Evolutionary conservation across 2,329 filamentous ascomycete species (phyloP).

Genomic region (Juglanconis oblonga): DNA sequence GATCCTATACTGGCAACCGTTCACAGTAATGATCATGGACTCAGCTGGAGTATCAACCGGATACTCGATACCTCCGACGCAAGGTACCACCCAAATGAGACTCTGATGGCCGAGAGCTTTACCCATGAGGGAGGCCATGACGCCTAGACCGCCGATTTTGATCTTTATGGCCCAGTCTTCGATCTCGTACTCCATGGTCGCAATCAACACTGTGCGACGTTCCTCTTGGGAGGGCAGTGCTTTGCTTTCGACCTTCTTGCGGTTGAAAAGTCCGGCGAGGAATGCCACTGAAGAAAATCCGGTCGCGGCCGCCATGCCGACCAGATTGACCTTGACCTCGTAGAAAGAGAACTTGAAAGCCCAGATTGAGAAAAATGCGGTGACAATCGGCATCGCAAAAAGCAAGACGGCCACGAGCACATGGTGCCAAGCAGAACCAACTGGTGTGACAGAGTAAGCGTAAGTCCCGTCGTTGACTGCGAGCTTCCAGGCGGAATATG

Average conservation of each 20-base stretch:
- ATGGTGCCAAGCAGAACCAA: slow-evolving; percentile 50
- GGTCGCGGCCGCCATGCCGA: slow-evolving; percentile 40
- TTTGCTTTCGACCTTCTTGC: slow-evolving; percentile 22
- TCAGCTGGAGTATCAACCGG: slow-evolving; percentile 56
- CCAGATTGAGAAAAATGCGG: slow-evolving; percentile 47
- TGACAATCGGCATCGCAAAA: slow-evolving; percentile 48
- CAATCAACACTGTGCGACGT: slow-evolving; percentile 21
- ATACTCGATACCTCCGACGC: slow-evolving; percentile 63
- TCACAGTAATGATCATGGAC: slow-evolving; percentile 60
- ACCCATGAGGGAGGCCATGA: slow-evolving; percentile 69
- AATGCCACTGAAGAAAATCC: slow-evolving; percentile 19
- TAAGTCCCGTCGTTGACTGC: slow-evolving; percentile 52
- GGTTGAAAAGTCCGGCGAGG: not conserved
- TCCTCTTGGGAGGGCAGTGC: not conserved
- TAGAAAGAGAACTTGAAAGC: slow-evolving; percentile 55
- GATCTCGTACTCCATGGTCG: slow-evolving; percentile 61
- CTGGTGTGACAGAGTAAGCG: slow-evolving; percentile 49
- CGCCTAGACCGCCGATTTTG: slow-evolving; percentile 68
- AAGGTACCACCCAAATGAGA: slow-evolving; percentile 63
- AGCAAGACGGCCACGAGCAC: slow-evolving; percentile 52
- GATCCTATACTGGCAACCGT: slow-evolving; percentile 59
- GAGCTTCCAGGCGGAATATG: slow-evolving; percentile 53
- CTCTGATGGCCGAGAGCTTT: slow-evolving; percentile 63
- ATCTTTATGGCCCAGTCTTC: slow-evolving; percentile 69
- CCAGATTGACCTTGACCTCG: slow-evolving; percentile 54